Conservation (phyloP, 2,329 filamentous ascomycete genomes). For the Hypomyces rosellus region DNA sequence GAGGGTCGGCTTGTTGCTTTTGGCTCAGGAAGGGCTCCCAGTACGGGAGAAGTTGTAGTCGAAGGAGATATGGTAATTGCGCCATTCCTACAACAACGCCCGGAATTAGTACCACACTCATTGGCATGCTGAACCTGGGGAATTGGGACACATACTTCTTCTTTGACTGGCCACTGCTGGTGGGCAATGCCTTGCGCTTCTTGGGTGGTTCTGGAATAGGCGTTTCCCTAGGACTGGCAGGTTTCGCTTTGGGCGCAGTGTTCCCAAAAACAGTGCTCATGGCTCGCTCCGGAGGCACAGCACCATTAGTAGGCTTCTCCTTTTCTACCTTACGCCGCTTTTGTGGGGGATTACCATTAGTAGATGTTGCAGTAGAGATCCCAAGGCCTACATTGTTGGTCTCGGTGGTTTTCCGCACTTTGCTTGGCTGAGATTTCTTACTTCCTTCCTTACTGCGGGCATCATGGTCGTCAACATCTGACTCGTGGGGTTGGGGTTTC, state of each 20-base stretch:
- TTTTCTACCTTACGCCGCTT: slow-evolving; percentile 84
- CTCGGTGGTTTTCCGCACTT: slow-evolving; percentile 57
- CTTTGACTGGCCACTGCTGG: slow-evolving; percentile 64
- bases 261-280: slow-evolving; percentile 51
- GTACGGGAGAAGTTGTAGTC: slow-evolving; percentile 68
- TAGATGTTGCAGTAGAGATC: slow-evolving; percentile 49
- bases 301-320: slow-evolving; percentile 31
- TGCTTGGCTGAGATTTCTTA: slow-evolving; percentile 60
- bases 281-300: slow-evolving; percentile 58
- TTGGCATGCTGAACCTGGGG: no score
- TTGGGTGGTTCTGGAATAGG: slow-evolving; percentile 64
- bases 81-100: slow-evolving; percentile 25
- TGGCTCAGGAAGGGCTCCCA: slow-evolving; percentile 60
- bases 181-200: slow-evolving; percentile 59
- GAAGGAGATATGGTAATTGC: slow-evolving; percentile 57
- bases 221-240: slow-evolving; percentile 62
- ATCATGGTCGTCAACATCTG: slow-evolving; percentile 69
- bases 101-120: slow-evolving; percentile 12
- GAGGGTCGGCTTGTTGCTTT: slow-evolving; percentile 47
- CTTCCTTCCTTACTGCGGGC: slow-evolving; percentile 41
- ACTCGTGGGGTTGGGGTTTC: slow-evolving; percentile 63
- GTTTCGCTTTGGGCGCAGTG: slow-evolving; percentile 48
- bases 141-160: slow-evolving; percentile 57
- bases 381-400: slow-evolving; percentile 55
- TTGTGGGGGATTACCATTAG: slow-evolving; percentile 50